A percentile compares a stretch with the other conserved stretches of the same genome.
Conservation (phyloP, 2,329 filamentous ascomycete genomes). For the Fusarium torulosum region DNA sequence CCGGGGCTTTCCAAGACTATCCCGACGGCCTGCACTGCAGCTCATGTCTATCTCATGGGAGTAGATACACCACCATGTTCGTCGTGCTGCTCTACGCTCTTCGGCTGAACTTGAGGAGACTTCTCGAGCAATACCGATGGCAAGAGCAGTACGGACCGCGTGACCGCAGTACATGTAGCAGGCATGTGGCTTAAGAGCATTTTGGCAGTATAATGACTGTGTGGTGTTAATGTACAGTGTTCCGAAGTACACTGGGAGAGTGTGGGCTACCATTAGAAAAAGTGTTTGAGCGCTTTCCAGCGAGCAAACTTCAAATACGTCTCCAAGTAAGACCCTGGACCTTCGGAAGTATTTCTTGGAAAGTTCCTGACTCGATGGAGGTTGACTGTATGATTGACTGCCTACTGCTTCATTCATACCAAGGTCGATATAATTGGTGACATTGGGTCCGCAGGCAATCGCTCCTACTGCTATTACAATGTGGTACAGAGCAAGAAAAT, state of each 20-base stretch:
- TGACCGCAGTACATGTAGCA: slow-evolving; percentile 13
- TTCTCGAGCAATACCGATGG: slow-evolving; percentile 3
- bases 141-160: slow-evolving; percentile 1
- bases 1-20: slow-evolving; percentile 13
- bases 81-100: slow-evolving; percentile 3
- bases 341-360: slow-evolving; percentile 8
- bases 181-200: slow-evolving; percentile 4
- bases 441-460: neutral
- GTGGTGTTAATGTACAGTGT: accelerated
- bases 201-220: slow-evolving; percentile 13
- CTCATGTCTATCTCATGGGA: slow-evolving; percentile 26
- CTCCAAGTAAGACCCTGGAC: slow-evolving; percentile 5
- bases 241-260: no score
- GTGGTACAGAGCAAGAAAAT: slow-evolving; percentile 2
- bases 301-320: slow-evolving; percentile 1
- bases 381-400: neutral
- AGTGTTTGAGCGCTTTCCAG: slow-evolving; percentile 1
- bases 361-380: neutral
- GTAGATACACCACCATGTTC: slow-evolving; percentile 24
- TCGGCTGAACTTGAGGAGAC: neutral
- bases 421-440: neutral
- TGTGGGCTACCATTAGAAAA: neutral
- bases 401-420: neutral
- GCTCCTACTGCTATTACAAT: neutral
- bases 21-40: slow-evolving; percentile 17